Evolutionary conservation across 805 yeast genomes (phyloP), one percentile per base, ranked within the genome.

Genomic region (Maudiozyma barnettii): DNA sequence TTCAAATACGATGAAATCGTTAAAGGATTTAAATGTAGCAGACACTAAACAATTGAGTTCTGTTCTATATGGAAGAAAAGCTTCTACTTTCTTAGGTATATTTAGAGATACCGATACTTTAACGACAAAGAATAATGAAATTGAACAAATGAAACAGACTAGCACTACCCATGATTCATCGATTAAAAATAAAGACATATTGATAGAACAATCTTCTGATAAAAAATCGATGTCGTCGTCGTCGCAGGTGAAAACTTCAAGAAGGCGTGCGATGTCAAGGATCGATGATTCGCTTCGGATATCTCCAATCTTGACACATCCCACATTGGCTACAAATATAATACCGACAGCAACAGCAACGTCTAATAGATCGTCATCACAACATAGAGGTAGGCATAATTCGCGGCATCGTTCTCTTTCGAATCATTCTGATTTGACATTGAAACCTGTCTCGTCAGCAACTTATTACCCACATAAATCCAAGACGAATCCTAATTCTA

Each of bases 391-490:
- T 13, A 19, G 40, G 12, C 14, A 51, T 44, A 29, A 39, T 37
- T 33, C 33, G 31, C 41, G 37, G 16, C 23, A 41, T 18, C 37
- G 16, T 12, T 39, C 41, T 23, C 7, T 18, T 9, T 16, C 21
- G 5, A 19, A 37, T 5, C 9, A 13, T 4, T 49, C 50, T 22
- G 53, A 50, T 23, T 40, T 58, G 16, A 30, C 64, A 0, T 54
- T 78, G 41, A 82, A 81, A 49, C 85, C 86, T 0, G 76, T 80
- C 0, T 78, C 84, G 0, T 78, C 84, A 1, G 88, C 87, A 0
- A 80, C 86, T 0, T 82, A 81, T 58, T 74, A 79, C 48, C 89
- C 89, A 2, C 86, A 82, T 59, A 74, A 77, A 3, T 76, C 80
- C 16, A 23, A 36, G 16, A 43, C 13, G 14, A 16, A 20, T 16